Conservation (phyloP, 352 stramenopile species). For the Phytophthora meadii region DNA sequence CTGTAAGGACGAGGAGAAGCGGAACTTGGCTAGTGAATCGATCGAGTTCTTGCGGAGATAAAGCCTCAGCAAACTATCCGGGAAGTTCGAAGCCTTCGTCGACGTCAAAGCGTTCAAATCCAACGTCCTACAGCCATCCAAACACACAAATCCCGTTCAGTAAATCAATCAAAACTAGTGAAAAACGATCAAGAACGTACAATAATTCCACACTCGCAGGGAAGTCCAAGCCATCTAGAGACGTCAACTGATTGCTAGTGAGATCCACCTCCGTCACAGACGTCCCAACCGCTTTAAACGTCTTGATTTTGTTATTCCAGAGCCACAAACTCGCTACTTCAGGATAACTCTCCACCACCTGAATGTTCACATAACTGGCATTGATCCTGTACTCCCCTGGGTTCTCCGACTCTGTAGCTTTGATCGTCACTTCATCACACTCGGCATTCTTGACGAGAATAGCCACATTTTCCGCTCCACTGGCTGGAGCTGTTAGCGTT, state of each 20-base stretch:
- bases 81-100: conserved; percentile 29
- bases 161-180: conserved; percentile 3
- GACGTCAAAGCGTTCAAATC: conserved; percentile 34
- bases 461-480: conserved; percentile 28
- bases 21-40: conserved; percentile 38
- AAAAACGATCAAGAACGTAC: conserved; percentile 29
- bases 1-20: conserved; percentile 35
- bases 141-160: conserved; percentile 7
- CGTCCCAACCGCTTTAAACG: conserved; percentile 37
- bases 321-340: conserved; percentile 40
- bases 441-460: conserved; percentile 34
- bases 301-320: conserved; percentile 57
- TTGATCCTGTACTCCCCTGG: conserved; percentile 37
- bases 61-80: conserved; percentile 26
- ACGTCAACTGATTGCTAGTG: conserved; percentile 40
- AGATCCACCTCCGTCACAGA: conserved; percentile 52
- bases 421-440: conserved; percentile 35
- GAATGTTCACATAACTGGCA: conserved; percentile 37
- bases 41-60: conserved; percentile 47
- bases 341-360: conserved; percentile 37
- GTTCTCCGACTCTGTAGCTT: conserved; percentile 26
- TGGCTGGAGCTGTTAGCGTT: conserved; percentile 29
- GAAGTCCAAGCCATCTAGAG: conserved; percentile 33
- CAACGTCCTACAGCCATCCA: conserved; percentile 20
- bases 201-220: conserved; percentile 30